Percentiles rank a stretch among this genome's conserved stretches.
phyloP scores from a whole-genome alignment of 1,284 basidiomycete genomes.

The Xerocomus cyaneibrunnescens region DNA sequence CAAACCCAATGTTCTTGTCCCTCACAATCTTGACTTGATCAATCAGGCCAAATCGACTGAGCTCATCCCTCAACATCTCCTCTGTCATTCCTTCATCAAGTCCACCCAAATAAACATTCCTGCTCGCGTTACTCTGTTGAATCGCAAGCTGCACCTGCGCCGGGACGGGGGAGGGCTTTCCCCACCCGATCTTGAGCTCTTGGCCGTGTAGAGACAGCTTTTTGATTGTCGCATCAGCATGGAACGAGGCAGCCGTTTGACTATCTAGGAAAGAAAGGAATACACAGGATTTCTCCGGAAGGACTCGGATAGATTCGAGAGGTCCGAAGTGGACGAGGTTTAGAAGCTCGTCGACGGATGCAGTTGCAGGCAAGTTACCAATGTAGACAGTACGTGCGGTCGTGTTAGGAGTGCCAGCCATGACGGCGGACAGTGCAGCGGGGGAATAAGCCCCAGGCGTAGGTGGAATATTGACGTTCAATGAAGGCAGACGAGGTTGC shows the following conservation, averaged over 20 bases:
- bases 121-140: slow-evolving; percentile 84
- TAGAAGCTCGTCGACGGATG: slow-evolving; percentile 95
- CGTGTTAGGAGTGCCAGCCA: slow-evolving; percentile 61
- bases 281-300: slow-evolving; percentile 98
- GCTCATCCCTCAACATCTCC: slow-evolving; percentile 84
- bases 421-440: slow-evolving; percentile 63
- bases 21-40: slow-evolving; percentile 98
- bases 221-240: slow-evolving; percentile 92
- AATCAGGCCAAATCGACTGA: slow-evolving; percentile 89
- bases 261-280: slow-evolving; percentile 97
- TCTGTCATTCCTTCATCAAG: slow-evolving; percentile 87
- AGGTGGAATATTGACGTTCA: slow-evolving; percentile 59
- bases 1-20: slow-evolving; percentile 97
- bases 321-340: slow-evolving; percentile 98
- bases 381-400: slow-evolving; percentile 94
- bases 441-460: slow-evolving; percentile 68
- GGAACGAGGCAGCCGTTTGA: slow-evolving; percentile 88
- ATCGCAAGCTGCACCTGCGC: slow-evolving; percentile 84
- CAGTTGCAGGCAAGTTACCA: slow-evolving; percentile 94
- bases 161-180: slow-evolving; percentile 86
- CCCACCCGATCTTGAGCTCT: slow-evolving; percentile 96
- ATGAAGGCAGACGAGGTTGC: slow-evolving; percentile 59
- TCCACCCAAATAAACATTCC: slow-evolving; percentile 93
- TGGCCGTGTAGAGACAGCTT: slow-evolving; percentile 88
- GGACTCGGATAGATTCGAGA: slow-evolving; percentile 90